Evolutionary conservation across 2,329 filamentous ascomycete genomes (phyloP), one percentile per base, ranked within the genome.

Genomic region (Monilinia polystroma): DNA sequence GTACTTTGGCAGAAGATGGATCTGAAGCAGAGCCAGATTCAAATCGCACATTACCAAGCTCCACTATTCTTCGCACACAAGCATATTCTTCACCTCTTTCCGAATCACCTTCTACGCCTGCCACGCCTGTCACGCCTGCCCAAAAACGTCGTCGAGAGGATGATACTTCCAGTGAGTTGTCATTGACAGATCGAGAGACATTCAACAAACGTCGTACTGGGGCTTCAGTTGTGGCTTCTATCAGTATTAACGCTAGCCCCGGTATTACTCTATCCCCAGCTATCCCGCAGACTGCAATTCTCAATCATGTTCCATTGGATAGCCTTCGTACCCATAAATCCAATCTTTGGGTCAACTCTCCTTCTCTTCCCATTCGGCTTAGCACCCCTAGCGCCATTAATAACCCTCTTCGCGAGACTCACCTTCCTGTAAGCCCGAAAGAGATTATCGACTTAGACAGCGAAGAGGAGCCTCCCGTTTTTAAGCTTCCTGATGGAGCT

Each of bases 121-220:
- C n/a, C n/a, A 51, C 32, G 1, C 45, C n/a, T 35, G 1, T 1
- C 4, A 38, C n/a, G 12, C 29, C 32, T 7, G 6, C 14, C 29
- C 51, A 41, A 7, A 62, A 62, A 26, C 58, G 45, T 1, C 4
- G 16, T 5, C n/a, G 32, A 23, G 58, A 62, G n/a, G 58, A 41
- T 2, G 49, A 3, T 14, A 51, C n/a, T 51, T 51, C 49, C 11
- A 51, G 45, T 20, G 45, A 62, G 20, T 23, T 62, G 5, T 51
- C 32, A 3, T 62, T n/a, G 29, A 38, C n/a, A 2, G 47, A 26
- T 51, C n/a, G 32, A 4, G 58, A 51, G 32, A 52, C 16, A 2
- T 62, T 51, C 20, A 62, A 51, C 4, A 62, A 62, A 16, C 58
- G 58, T n/a, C 29, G 23, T 12, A 62, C 8, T 38, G n/a, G 20